Evolutionary conservation across 108 stramenopile species (phyloP).

Genomic region (Cyclotella cryptica): DNA sequence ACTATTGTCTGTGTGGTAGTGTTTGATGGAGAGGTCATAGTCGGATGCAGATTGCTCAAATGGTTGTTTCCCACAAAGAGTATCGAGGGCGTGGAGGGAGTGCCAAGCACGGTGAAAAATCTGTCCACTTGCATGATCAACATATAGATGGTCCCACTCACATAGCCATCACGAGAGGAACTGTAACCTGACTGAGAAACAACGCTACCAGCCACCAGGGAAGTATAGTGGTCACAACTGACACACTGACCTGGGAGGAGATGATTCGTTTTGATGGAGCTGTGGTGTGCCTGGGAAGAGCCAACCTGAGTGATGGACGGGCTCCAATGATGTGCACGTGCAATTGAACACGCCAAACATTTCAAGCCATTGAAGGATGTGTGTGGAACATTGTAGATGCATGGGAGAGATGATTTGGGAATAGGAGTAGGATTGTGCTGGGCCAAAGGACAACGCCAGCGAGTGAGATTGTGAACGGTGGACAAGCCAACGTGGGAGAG

Average conservation of each 20-base stretch:
- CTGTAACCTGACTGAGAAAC: slow-evolving; percentile 41
- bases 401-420: slow-evolving; percentile 1
- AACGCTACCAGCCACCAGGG: slow-evolving; percentile 42
- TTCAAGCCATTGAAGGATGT: neutral
- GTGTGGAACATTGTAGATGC: neutral
- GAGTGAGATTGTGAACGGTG: neutral
- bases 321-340: neutral
- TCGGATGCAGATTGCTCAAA: slow-evolving; percentile 36
- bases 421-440: neutral
- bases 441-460: neutral
- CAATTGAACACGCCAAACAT: neutral
- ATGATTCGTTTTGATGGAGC: slow-evolving; percentile 9
- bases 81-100: slow-evolving; percentile 43
- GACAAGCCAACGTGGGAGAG: slow-evolving; percentile 18
- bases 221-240: slow-evolving; percentile 51
- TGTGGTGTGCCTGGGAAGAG: too few species aligned
- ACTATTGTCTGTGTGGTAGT: slow-evolving; percentile 50
- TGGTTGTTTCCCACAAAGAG: slow-evolving; percentile 34
- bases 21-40: slow-evolving; percentile 30
- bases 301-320: neutral
- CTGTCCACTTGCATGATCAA: slow-evolving; percentile 46
- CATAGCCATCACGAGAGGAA: neutral
- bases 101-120: slow-evolving; percentile 36
- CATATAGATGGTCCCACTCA: slow-evolving; percentile 56
- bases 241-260: slow-evolving; percentile 48